Evolutionary conservation across 2,329 filamentous ascomycete species (phyloP), one percentile per base, ranked within the genome.

Genomic region (Metarhizium album): DNA sequence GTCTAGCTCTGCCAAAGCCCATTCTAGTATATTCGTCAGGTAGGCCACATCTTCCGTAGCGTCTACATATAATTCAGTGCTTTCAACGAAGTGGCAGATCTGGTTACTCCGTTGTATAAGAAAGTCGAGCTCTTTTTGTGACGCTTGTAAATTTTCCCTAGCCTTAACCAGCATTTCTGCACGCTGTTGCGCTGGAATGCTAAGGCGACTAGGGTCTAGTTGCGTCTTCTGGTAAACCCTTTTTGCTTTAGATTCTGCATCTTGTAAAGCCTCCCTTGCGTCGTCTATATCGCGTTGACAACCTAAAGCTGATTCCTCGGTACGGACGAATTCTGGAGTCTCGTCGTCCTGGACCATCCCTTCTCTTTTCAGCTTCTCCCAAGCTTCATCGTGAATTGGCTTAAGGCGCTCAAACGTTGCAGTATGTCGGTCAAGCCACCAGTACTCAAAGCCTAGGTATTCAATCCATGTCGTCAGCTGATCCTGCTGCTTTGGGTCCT

Each of bases 391-490:
- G 24, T 27, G 24, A 4, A 4, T 27, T 27, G 24, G 24, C 24
- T 27, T 8, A 4, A 27, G 24, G 24, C 24, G 24, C 8, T 27
- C 40, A 8, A 8, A 27, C 8, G 24, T 27, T 8, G 24, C 52
- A 7, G 47, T 51, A 47, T 58, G 57, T 33, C 45, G 27, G 18
- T 58, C 54, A 11, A 50, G 46, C 54, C 53, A 54, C 53, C 51
- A 55, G 46, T 60, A 54, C 51, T 62, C 54, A 48, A 53, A 68
- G 47, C 49, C 53, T 20, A 68, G 58, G 55, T 64, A 68, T 53
- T 69, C 66, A 49, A 67, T 65, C 66, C 65, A 69, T 11, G 60
- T 66, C 24, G 62, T 59, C 38, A 67, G 49, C 47, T 60, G 56
- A 48, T 64, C 61, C 47, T 69, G 61, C 16, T 52, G 50, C 45